phyloP scores from a whole-genome alignment of 805 yeast genomes.

The Candida endomychidarum region DNA sequence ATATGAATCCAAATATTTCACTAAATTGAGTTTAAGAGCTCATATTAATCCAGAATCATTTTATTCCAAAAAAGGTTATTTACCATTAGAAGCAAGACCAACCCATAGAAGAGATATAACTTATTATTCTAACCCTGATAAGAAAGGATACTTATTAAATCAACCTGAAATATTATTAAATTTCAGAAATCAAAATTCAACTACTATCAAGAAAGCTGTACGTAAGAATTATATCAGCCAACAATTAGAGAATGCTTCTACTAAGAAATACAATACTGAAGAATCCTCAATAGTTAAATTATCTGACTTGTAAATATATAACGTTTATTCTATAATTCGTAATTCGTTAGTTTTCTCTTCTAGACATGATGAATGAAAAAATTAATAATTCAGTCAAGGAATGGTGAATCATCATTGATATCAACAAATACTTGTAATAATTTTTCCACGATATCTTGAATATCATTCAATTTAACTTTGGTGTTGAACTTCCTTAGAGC shows the following conservation, averaged over 20 bases:
- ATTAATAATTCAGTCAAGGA: conserved; percentile 1
- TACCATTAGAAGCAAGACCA: conserved; percentile 87
- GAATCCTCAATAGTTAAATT: conserved; percentile 20
- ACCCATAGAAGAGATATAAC: conserved; percentile 76
- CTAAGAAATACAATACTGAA: conserved; percentile 14
- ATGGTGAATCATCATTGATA: conserved; percentile 13
- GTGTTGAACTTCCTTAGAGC: conserved; percentile 35
- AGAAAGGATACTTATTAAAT: conserved; percentile 70
- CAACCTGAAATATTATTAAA: conserved; percentile 41
- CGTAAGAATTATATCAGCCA: conserved; percentile 37
- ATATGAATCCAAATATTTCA: conserved; percentile 69
- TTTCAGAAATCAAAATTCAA: conserved; percentile 23
- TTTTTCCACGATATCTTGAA: conserved; percentile 42
- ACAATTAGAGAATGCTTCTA: conserved; percentile 35
- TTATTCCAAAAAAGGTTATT: conserved; percentile 65
- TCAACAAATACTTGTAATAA: conserved; percentile 39
- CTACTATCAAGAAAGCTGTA: conserved; percentile 19
- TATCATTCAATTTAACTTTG: conserved; percentile 25
- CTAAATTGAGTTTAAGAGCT: conserved; percentile 63
- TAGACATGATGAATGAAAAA: background rate
- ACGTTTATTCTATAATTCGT: background rate
- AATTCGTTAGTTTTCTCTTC: background rate
- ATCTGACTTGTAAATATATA: conserved; percentile 20
- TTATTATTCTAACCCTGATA: conserved; percentile 67
- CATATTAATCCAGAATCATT: conserved; percentile 76